Base-by-base conservation (phyloP, 1,139 yeast species). In the Debaryomyces nepalensis region DNA sequence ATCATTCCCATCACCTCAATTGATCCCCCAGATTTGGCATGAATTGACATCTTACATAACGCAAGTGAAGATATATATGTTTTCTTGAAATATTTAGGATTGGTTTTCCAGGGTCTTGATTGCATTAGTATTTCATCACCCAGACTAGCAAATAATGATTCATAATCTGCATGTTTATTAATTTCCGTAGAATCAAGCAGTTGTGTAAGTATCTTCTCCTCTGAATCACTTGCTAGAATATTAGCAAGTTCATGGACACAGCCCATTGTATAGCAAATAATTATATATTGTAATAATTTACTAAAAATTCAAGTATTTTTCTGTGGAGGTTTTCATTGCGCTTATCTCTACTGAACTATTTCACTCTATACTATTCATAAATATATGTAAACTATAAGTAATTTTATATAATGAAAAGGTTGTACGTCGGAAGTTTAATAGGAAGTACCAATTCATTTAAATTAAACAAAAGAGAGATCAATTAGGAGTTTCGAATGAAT, bases 1-100 rank as follows among this genome's bases (percentile, higher is more conserved):
- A 93, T 73, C 84, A 90, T 86, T 3, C 98, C 98, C 98, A 93
- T 91, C 10, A 93, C 82, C 60, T 93, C 99, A 35, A 89, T 84
- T n/a, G 86, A 70, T 0, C 96, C 96, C 4, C 98, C 98, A 1
- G 82, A 70, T 26, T 86, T 71, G 0, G 98, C 95, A 63, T 91
- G 97, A 23, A 80, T 71, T 3, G 88, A 64, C 89, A 91, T 90
- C 58, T 90, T 88, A 46, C 81, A 67, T 35, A 88, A 64, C 0
- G 97, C 96, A 33, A 88, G 61, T 3, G 91, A 74, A 4, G 96
- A 86, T 2, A 93, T 75, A 46, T 79, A 73, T 3, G 82, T 88
- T 9, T 77, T 75, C 39, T 76, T 77, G 64, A 89, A 90, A 57
- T 82, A 87, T 35, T 78, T 74, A 2, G 83, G 77, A 54, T 70